Evolutionary conservation across 208 protist species (phyloP).

Genomic region (Leishmania arabica): DNA sequence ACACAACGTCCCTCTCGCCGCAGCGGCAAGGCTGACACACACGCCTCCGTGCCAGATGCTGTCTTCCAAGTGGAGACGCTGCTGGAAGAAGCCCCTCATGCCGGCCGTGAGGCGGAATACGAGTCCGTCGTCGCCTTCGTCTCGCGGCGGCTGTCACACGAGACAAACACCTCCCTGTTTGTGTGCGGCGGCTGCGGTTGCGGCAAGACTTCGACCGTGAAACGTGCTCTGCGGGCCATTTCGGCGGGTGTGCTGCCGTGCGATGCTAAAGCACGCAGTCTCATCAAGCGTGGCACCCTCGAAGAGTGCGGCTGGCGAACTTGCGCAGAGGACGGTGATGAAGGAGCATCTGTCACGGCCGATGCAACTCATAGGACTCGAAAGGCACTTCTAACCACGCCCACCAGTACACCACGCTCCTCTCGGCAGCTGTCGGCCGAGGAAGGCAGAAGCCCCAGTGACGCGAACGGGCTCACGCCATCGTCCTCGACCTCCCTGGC

Average conservation of each 20-base stretch:
- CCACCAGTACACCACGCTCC: background rate
- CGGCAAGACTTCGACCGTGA: conserved; percentile 81
- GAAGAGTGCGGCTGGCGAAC: conserved; percentile 25
- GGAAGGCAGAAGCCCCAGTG: background rate
- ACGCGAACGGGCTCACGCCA: background rate
- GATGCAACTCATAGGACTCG: background rate
- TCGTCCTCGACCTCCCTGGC: background rate
- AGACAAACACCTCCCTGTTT: conserved; percentile 57
- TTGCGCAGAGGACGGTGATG: background rate
- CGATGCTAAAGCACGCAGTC: conserved; percentile 32
- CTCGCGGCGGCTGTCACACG: conserved; percentile 36
- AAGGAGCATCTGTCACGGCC: background rate
- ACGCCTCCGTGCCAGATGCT: background rate
- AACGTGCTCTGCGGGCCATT: conserved; percentile 69
- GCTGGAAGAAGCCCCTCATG: conserved; percentile 26
- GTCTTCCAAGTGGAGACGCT: conserved; percentile 18
- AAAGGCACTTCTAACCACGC: background rate
- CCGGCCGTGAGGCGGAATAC: conserved; percentile 63
- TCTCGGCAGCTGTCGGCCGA: background rate
- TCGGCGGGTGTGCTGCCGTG: conserved; percentile 53
- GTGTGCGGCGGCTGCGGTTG: conserved; percentile 87
- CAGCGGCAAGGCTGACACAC: background rate
- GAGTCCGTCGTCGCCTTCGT: conserved; percentile 56
- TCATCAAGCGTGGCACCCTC: conserved; percentile 19
- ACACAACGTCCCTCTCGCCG: background rate